Evolutionary conservation across 352 stramenopile species (phyloP), one percentile per base, ranked within the genome.

Genomic region (Phytophthora sojae): DNA sequence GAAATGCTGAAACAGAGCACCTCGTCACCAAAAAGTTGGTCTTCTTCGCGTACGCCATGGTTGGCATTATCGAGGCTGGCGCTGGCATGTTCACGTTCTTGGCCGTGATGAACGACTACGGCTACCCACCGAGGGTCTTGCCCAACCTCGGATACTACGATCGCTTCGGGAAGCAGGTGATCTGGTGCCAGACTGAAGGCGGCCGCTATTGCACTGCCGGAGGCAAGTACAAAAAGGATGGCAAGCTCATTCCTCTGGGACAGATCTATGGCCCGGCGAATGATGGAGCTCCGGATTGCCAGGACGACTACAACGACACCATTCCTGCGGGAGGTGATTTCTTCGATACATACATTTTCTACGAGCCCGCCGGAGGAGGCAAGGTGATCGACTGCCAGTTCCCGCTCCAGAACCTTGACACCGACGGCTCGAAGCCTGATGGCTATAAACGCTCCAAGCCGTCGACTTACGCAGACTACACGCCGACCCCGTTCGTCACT

Each of bases 11-110:
- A 45, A 49, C 90, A 6, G 92, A 98, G 23, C 85, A 90, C 49
- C 82, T 98, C 1, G 95, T 98, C 49, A 97, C 89, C 15, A 86
- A 83, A 65, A 96, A 97, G 67, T 75, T 98, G 25, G 72, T 98
- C 6, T 85, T 85, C 61, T 95, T 95, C 61, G 80, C 90, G 2
- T 98, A 98, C 61, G 71, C 88, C 1, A 67, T 97, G 53, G 95
- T 98, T 45, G 94, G 92, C 4, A 82, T 98, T 8, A 96, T 97
- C 32, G 88, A 96, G 63, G 86, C 86, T 3, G 71, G 88, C 6
- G 91, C 85, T 12, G 93, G 92, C 1, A 97, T 97, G 82, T 94
- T 96, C 64, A 93, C 91, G 4, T 98, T 92, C 73, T 72, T 98
- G 52, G 71, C 92, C 17, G 90, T 98, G 6, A 78, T 98, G 64